Evolutionary conservation across 1,139 yeast species (phyloP), one percentile per base, ranked within the genome.

Genomic region (Geotrichum carabidarum): DNA sequence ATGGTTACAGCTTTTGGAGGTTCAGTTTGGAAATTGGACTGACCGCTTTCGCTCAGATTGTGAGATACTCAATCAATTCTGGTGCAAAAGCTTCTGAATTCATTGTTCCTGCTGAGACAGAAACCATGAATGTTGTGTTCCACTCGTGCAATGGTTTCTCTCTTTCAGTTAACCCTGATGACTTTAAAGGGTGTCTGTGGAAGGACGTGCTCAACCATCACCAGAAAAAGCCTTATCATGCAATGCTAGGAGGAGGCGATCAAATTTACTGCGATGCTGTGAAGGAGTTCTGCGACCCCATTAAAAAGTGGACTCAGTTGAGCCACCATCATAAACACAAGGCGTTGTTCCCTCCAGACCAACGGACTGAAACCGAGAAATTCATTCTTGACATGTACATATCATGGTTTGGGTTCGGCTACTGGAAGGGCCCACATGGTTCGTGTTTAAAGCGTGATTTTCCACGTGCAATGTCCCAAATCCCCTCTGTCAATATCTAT

Each of bases 181-280:
- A 73, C 14, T 91, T 82, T 71, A 79, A 81, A 42, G 87, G 91
- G 12, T 83, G 89, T 4, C 72, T 91, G 61, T 93, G 98, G 98
- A 77, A 74, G 51, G 96, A 93, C 66, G 95, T 91, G 2, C 66
- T 91, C 64, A 74, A 78, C 32, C 81, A 82, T 60, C 96, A 90
- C 66, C 65, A 72, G 5, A 60, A 65, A 8, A 70, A 75, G 46
- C 91, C 84, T 49, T 89, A 87, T 71, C 97, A 93, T 67, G 97
- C 89, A 5, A 90, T 91, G 95, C 75, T 91, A 44, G 98, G 98
- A 18, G 98, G 98, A 50, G 99, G 99, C 36, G 99, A 93, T 69
- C 99, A 93, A 71, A 79, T 93, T 53, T 93, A 93, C 69, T 83
- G 91, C 56, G 98, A 93, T 70, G 77, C 90, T 2, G 82, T 93